A percentile compares a stretch with the other conserved stretches of the same genome.
Conservation (phyloP, 768 basidiomycete species). For the Collybia nuda region DNA sequence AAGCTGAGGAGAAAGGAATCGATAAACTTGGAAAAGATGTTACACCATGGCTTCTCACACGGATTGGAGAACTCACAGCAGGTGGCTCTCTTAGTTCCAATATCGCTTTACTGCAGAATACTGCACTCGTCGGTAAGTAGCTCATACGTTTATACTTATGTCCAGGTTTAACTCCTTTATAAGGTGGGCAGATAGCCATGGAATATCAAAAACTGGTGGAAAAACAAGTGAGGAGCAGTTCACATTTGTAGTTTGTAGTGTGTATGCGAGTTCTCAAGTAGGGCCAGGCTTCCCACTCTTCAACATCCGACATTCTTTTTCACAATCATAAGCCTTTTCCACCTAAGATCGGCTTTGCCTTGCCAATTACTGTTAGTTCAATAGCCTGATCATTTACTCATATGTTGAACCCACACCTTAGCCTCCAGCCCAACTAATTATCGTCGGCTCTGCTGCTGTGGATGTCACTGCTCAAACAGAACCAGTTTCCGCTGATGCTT, state of each 20-base stretch:
- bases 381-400: neutral
- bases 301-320: neutral
- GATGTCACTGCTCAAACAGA: slow-evolving; percentile 72
- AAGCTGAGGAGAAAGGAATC: slow-evolving; percentile 81
- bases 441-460: slow-evolving; percentile 87
- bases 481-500: slow-evolving; percentile 30
- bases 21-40: slow-evolving; percentile 83
- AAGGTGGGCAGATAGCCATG: slow-evolving; percentile 78
- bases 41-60: slow-evolving; percentile 90
- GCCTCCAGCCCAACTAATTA: slow-evolving; percentile 51
- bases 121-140: slow-evolving; percentile 75
- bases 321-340: neutral
- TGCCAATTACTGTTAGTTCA: slow-evolving; percentile 5
- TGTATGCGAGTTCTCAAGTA: slow-evolving; percentile 3
- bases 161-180: slow-evolving; percentile 4
- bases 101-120: slow-evolving; percentile 87
- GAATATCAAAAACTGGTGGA: slow-evolving; percentile 60
- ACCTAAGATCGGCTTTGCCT: neutral
- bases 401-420: slow-evolving; percentile 8
- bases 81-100: slow-evolving; percentile 77
- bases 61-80: slow-evolving; percentile 77
- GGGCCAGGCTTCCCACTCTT: neutral
- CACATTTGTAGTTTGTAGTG: slow-evolving; percentile 6
- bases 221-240: slow-evolving; percentile 30
- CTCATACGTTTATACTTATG: neutral